Evolutionary conservation across 2,329 filamentous ascomycete species (phyloP).

Genomic region (Beauveria bassiana): DNA sequence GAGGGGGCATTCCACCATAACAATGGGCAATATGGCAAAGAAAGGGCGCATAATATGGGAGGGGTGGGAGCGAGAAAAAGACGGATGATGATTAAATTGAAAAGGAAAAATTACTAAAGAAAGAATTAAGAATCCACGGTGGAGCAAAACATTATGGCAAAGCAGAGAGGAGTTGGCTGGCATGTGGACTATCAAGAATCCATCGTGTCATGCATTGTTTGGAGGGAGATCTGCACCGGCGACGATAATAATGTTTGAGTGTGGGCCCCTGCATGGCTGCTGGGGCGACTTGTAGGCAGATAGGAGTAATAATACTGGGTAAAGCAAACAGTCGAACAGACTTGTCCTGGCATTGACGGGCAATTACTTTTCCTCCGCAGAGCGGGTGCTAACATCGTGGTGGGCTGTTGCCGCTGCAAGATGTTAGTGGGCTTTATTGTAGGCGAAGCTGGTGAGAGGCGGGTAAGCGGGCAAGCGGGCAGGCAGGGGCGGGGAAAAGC

Average conservation of each 20-base stretch:
- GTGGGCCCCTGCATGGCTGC: conserved; percentile 21
- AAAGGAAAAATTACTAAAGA: neutral
- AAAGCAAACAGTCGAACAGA: too few species aligned
- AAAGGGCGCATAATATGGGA: neutral
- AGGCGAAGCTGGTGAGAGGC: neutral
- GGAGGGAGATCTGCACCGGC: neutral
- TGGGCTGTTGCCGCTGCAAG: neutral
- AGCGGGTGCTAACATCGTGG: neutral
- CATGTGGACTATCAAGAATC: neutral
- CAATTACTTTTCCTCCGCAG: too few species aligned
- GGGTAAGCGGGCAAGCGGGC: neutral
- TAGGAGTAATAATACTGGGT: too few species aligned
- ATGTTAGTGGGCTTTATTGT: neutral
- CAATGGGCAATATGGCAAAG: neutral
- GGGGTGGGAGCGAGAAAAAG: neutral
- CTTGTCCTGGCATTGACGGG: too few species aligned
- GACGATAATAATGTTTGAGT: conserved; percentile 9
- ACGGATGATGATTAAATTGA: neutral
- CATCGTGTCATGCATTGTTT: conserved; percentile 8
- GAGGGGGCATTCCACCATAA: neutral
- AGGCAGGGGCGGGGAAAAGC: neutral
- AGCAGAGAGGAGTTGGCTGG: neutral
- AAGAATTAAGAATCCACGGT: neutral
- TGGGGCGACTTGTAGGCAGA: conserved; percentile 21
- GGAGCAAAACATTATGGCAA: neutral